Conservation (phyloP, 768 basidiomycete genomes). For the Trametes cubensis region DNA sequence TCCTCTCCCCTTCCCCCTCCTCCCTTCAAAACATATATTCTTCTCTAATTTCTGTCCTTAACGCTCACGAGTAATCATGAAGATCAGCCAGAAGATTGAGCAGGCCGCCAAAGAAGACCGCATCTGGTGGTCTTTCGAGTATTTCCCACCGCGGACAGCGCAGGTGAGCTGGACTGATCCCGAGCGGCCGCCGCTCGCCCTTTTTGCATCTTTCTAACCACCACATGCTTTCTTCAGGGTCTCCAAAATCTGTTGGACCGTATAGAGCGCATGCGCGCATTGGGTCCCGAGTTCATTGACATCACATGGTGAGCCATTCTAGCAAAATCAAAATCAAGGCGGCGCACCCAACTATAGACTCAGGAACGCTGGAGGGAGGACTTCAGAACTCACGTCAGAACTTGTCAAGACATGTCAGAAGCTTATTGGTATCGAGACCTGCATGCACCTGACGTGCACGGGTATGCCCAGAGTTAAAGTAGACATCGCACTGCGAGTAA, state of each 20-base stretch:
- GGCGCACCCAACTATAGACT: neutral
- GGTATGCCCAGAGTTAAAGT: conserved; percentile 98
- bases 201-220: conserved; percentile 10
- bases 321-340: conserved; percentile 4
- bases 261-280: conserved; percentile 94
- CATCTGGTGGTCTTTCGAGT: conserved; percentile 98
- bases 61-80: conserved; percentile 56
- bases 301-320: conserved; percentile 73
- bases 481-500: conserved; percentile 83
- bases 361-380: conserved; percentile 97
- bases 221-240: conserved; percentile 49
- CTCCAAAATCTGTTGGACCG: conserved; percentile 96
- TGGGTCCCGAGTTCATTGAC: conserved; percentile 97
- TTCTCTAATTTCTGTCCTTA: conserved; percentile 17
- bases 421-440: conserved; percentile 92
- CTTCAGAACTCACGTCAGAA: conserved; percentile 90
- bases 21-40: conserved; percentile 14
- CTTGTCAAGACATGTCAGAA: conserved; percentile 95
- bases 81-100: conserved; percentile 92
- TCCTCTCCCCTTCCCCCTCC: conserved; percentile 7
- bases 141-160: conserved; percentile 94
- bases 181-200: conserved; percentile 9
- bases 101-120: conserved; percentile 83
- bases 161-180: conserved; percentile 56
- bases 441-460: conserved; percentile 98